Conservation (phyloP, 2,329 filamentous ascomycete genomes). For the Beauveria sp. region DNA sequence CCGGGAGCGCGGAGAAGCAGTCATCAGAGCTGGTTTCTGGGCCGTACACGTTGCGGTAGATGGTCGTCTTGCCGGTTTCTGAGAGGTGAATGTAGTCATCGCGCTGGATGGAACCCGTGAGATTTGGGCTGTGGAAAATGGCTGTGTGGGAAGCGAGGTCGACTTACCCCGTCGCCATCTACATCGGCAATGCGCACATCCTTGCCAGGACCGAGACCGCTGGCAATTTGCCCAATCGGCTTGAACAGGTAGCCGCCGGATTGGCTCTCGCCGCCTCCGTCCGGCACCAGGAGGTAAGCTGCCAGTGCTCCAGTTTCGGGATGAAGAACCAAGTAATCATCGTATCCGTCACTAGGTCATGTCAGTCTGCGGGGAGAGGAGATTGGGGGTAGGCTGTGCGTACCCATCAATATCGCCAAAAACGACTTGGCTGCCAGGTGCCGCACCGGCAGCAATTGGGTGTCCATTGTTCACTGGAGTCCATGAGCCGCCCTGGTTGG, state of each 20-base stretch:
- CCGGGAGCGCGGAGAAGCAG: neutral
- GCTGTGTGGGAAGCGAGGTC: too few relatives aligned
- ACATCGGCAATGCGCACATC: slow-evolving; percentile 18
- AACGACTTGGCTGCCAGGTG: slow-evolving; percentile 6
- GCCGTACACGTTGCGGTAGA: slow-evolving; percentile 14
- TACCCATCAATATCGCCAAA: slow-evolving; percentile 15
- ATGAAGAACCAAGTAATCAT: slow-evolving; percentile 13
- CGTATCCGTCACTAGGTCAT: slow-evolving; percentile 8
- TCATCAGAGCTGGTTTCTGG: neutral
- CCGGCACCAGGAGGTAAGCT: neutral
- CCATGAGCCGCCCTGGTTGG: slow-evolving; percentile 2
- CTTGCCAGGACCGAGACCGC: slow-evolving; percentile 13
- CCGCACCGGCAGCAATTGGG: slow-evolving; percentile 12
- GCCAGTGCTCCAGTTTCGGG: slow-evolving; percentile 10
- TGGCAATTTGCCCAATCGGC: slow-evolving; percentile 11
- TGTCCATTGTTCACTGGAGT: slow-evolving; percentile 1
- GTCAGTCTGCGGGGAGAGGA: neutral
- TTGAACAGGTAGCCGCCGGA: neutral
- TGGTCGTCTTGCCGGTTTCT: slow-evolving; percentile 6
- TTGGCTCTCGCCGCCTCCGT: neutral
- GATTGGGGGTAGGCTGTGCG: neutral
- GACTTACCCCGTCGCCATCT: slow-evolving; percentile 17
- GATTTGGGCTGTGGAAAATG: too few relatives aligned
- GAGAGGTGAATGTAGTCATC: slow-evolving; percentile 16
- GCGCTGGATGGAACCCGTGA: neutral